A percentile compares a stretch with the other conserved stretches of the same genome.
These are phyloP conservation scores for Pseudophaeomoniella oleicola DNA, from an alignment of 2,329 filamentous ascomycete genomes.

Conservation along the genomic window DNA sequence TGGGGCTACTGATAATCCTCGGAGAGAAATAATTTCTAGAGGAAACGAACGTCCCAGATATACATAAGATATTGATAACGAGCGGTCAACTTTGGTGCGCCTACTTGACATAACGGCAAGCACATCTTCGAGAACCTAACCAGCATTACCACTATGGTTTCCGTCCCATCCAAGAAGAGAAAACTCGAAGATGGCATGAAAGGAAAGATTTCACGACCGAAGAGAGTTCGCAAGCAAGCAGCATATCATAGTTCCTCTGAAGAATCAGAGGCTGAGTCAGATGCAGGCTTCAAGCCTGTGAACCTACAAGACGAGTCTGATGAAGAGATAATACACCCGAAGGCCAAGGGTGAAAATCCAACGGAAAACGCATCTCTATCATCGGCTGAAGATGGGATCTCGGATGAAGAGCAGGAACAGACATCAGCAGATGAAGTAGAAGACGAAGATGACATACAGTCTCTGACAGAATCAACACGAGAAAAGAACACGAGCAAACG, in stretches of 20 bases:
- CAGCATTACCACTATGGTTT: conserved; percentile 20
- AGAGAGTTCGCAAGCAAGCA: conserved; percentile 48
- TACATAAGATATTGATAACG: neutral
- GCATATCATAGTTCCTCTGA: conserved; percentile 52
- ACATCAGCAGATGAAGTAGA: conserved; percentile 20
- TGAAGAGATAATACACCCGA: conserved; percentile 12
- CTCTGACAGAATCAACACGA: conserved; percentile 22
- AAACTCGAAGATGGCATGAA: conserved; percentile 45
- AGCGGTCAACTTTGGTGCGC: too few species aligned
- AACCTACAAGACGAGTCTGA: conserved; percentile 31
- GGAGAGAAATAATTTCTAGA: neutral
- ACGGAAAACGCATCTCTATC: conserved; percentile 8
- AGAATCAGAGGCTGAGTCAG: conserved; percentile 29
- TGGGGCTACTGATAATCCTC: neutral
- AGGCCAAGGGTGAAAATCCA: conserved; percentile 12
- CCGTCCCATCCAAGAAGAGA: conserved; percentile 33
- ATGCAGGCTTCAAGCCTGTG: conserved; percentile 33
- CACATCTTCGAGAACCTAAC: too few species aligned
- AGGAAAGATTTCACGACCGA: conserved; percentile 35
- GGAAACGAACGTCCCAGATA: neutral
- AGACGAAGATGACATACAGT: conserved; percentile 21
- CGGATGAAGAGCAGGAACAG: conserved; percentile 14
- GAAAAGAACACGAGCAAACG: conserved; percentile 44
- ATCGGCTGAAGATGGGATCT: conserved; percentile 3
- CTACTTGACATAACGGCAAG: too few species aligned